Base-by-base conservation (phyloP, 805 yeast genomes). In the Myxozyma monticola region DNA sequence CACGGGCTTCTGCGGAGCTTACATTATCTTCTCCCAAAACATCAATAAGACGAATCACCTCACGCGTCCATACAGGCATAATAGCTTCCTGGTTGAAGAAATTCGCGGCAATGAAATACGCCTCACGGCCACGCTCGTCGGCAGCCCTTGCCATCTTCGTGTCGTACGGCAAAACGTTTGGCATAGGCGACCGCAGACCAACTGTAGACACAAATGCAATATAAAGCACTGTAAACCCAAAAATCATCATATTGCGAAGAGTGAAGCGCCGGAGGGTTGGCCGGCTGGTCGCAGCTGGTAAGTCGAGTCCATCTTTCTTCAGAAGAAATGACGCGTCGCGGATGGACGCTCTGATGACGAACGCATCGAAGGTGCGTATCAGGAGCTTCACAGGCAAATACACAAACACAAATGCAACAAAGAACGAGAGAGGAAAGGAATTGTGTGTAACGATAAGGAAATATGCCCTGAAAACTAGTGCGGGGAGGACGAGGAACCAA, bases 61-160 rank as follows among this genome's bases (percentile, higher is more conserved):
- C 50, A 26, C 48, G 42, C 2, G 36, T 41, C 57, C 57, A 52
- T 10, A 8, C 20, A n/a, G 53, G 50, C 20, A 52, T 25, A 14
- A 43, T 40, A 12, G 36, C 24, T 20, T 48, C 48, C 21, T 45
- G 48, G 28, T 52, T 52, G 36, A 42, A 52, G 29, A 52, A 52
- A 31, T 52, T 48, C 18, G 57, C 57, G 18, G 57, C 57, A 21
- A 52, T 47, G 29, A 52, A 52, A 14, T 31, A 42, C 17, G 53
- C 45, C 12, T 38, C 45, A 14, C 31, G 14, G 5, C 24, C 29
- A 1, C 14, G 25, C 18, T 25, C 37, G 18, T 15, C 15, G 26
- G n/a, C 14, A 7, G 15, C 30, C n/a, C 37, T 38, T 9, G 36
- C 17, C 20, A 36, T 18, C 2, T 25, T 18, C 21, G n/a, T 12